phyloP scores from a whole-genome alignment of 1,284 basidiomycete species.

The Leccinum ponderosum region DNA sequence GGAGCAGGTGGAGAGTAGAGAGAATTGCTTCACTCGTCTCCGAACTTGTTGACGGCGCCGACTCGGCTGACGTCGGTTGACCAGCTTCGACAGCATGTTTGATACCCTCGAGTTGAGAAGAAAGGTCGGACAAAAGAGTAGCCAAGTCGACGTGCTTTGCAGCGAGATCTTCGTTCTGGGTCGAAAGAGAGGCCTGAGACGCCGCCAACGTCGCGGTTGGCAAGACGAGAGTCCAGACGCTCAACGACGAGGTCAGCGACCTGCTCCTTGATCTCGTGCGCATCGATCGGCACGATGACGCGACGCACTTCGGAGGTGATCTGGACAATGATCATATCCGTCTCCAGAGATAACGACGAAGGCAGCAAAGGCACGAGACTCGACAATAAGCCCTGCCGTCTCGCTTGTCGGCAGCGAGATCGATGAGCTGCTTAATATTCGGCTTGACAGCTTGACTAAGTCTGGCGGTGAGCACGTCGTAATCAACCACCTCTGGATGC shows the following conservation, averaged over 20 bases:
- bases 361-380: constrained; percentile 69
- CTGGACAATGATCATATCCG: constrained; percentile 54
- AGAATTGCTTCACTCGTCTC: too few species aligned
- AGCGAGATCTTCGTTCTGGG: constrained; percentile 39
- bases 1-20: too few species aligned
- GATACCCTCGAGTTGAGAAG: constrained; percentile 36
- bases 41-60: too few species aligned
- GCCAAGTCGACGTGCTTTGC: constrained; percentile 37
- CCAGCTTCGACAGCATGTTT: too few species aligned
- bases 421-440: constrained; percentile 82
- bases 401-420: constrained; percentile 85
- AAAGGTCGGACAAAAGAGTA: constrained; percentile 43
- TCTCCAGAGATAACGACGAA: constrained; percentile 48
- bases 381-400: constrained; percentile 76
- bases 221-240: constrained; percentile 74
- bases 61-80: too few species aligned
- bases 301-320: constrained; percentile 67
- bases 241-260: constrained; percentile 84
- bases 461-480: constrained; percentile 69
- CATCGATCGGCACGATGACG: constrained; percentile 71
- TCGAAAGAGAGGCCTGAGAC: constrained; percentile 44
- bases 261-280: constrained; percentile 82
- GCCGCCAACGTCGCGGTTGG: constrained; percentile 64
- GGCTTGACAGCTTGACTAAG: constrained; percentile 84
- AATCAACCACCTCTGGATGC: constrained; percentile 68